Evolutionary conservation across 768 basidiomycete genomes (phyloP), one percentile per base, ranked within the genome.

Genomic region (Pleurotus citrinopileatus): DNA sequence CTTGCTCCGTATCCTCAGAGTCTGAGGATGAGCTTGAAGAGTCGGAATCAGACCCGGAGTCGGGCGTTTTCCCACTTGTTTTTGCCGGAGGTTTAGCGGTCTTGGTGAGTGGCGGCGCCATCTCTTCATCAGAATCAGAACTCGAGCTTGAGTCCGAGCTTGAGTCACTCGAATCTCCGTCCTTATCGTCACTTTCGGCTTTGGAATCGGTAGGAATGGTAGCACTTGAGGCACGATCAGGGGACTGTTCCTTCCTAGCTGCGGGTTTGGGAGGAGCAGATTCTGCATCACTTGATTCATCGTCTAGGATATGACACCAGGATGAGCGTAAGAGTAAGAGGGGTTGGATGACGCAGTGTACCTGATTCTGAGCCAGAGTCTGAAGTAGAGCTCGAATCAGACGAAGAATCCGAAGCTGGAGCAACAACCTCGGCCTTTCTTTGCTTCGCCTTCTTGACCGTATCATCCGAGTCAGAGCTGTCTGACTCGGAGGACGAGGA

Each of bases 291-390:
- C n/a, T n/a, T n/a, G n/a, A n/a, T n/a, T n/a, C n/a, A n/a, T n/a
- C n/a, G n/a, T n/a, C n/a, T n/a, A n/a, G n/a, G n/a, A n/a, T n/a
- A n/a, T n/a, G n/a, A n/a, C n/a, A n/a, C n/a, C n/a, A n/a, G n/a
- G n/a, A n/a, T n/a, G n/a, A n/a, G n/a, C n/a, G n/a, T n/a, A n/a
- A n/a, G n/a, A n/a, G n/a, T n/a, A n/a, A n/a, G n/a, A n/a, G n/a
- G n/a, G n/a, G n/a, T n/a, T n/a, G n/a, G n/a, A n/a, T n/a, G n/a
- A n/a, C n/a, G n/a, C n/a, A n/a, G n/a, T n/a, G n/a, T n/a, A n/a
- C n/a, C n/a, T n/a, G n/a, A n/a, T n/a, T n/a, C n/a, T n/a, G 66
- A 63, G 36, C 66, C 65, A 12, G 69, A 68, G 10, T 60, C 60
- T 9, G 71, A 70, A 3, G 56, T 53, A 20, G 65, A 65, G 4